phyloP scores from a whole-genome alignment of 2,329 filamentous ascomycete genomes.

The Microcyclospora pomicola region DNA sequence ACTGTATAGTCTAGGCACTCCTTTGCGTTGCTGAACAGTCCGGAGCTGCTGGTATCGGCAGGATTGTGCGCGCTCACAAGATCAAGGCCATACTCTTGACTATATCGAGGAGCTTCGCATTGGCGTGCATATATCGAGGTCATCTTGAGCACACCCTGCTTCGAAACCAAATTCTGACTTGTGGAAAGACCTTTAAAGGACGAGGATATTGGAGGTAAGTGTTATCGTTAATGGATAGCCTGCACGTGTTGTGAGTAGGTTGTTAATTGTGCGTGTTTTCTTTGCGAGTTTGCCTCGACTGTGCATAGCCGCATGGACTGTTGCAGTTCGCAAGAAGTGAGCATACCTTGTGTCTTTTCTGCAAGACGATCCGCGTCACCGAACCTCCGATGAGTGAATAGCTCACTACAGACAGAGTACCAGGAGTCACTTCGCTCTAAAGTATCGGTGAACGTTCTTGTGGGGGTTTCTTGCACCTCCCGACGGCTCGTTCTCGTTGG shows the following conservation, averaged over 20 bases:
- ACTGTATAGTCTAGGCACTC: no score
- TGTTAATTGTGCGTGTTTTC: constrained; percentile 13
- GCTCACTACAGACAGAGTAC: no score
- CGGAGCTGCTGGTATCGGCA: constrained; percentile 8
- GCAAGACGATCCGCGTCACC: constrained; percentile 1
- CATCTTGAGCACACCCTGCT: not conserved
- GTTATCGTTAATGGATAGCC: constrained; percentile 8
- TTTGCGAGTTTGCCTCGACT: constrained; percentile 17
- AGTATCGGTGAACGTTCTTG: no score
- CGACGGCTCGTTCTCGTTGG: no score
- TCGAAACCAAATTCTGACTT: not conserved
- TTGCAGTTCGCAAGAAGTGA: constrained; percentile 5
- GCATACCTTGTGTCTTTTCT: constrained; percentile 20
- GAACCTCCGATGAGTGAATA: no score
- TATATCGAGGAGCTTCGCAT: constrained; percentile 8
- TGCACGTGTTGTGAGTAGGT: constrained; percentile 23
- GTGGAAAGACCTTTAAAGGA: constrained; percentile 1
- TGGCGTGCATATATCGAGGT: constrained; percentile 6
- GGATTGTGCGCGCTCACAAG: constrained; percentile 32
- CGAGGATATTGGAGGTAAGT: constrained; percentile 3
- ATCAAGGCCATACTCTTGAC: constrained; percentile 24
- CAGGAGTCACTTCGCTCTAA: constrained; percentile 15
- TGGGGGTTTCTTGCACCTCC: no score
- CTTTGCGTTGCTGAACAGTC: no score
- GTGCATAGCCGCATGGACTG: constrained; percentile 14